phyloP scores from a whole-genome alignment of 2,329 filamentous ascomycete genomes.

The Mycosphaerella sp. region DNA sequence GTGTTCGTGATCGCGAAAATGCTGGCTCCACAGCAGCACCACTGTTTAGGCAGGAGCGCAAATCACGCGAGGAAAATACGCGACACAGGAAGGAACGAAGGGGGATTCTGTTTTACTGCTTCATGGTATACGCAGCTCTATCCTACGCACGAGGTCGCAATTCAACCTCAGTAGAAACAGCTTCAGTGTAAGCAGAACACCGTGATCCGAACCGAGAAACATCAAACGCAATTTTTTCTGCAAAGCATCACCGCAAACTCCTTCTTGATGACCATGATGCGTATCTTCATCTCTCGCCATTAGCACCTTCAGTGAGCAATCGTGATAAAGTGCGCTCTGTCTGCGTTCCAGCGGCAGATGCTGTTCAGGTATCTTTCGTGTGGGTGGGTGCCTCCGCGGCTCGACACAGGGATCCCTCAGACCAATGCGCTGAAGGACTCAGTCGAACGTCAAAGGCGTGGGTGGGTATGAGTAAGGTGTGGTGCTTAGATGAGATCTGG shows the following conservation, averaged over 20 bases:
- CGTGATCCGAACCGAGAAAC: conserved; percentile 28
- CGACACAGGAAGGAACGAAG: conserved; percentile 5
- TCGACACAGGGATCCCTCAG: conserved; percentile 9
- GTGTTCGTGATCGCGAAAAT: background rate
- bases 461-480: conserved; percentile 12
- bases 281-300: conserved; percentile 24
- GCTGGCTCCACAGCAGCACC: background rate
- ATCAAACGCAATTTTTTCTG: conserved; percentile 28
- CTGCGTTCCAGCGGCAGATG: conserved; percentile 19
- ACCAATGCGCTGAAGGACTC: conserved; percentile 17
- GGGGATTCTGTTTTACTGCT: conserved; percentile 13
- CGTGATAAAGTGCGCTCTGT: conserved; percentile 17
- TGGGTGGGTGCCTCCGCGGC: conserved; percentile 19
- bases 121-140: conserved; percentile 20
- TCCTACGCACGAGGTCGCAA: conserved; percentile 32
- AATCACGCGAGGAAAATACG: background rate
- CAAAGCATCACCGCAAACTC: conserved; percentile 22
- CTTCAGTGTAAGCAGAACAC: conserved; percentile 28
- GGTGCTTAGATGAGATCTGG: conserved; percentile 38
- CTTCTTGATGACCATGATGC: conserved; percentile 24
- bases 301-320: conserved; percentile 17
- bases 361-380: conserved; percentile 17
- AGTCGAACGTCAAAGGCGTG: conserved; percentile 23
- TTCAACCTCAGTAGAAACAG: conserved; percentile 31
- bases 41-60: background rate